A percentile compares a stretch with the other conserved stretches of the same genome.
These are phyloP conservation scores for Apiotrichum gracile DNA, from an alignment of 1,284 basidiomycete genomes.

Conservation along the genomic window DNA sequence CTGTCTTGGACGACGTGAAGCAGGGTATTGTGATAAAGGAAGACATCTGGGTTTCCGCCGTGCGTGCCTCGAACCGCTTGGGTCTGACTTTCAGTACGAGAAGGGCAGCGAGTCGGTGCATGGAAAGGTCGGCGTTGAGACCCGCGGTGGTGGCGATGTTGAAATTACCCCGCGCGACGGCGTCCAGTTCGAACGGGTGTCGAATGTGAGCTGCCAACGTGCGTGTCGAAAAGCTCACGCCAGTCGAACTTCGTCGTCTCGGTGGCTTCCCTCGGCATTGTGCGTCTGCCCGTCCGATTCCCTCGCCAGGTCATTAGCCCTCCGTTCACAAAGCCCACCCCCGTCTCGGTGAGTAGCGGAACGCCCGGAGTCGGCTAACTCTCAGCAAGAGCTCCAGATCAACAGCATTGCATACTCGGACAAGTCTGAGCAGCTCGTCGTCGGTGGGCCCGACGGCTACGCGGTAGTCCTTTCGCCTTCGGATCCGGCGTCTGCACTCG, in stretches of 20 bases:
- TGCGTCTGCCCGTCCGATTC: slow-evolving; percentile 27
- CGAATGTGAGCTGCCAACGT: slow-evolving; percentile 21
- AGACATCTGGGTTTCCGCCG: slow-evolving; percentile 45
- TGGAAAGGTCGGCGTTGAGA: slow-evolving; percentile 34
- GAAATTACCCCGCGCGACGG: slow-evolving; percentile 25
- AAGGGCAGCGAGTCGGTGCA: slow-evolving; percentile 33
- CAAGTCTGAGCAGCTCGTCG: slow-evolving; percentile 30
- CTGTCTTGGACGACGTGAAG: slow-evolving; percentile 46
- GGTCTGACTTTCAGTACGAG: slow-evolving; percentile 29
- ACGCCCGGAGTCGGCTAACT: background rate
- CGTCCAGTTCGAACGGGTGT: slow-evolving; percentile 26
- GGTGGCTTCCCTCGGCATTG: slow-evolving; percentile 24
- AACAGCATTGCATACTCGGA: slow-evolving; percentile 40
- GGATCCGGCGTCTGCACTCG: slow-evolving; percentile 11
- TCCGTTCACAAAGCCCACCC: slow-evolving; percentile 27
- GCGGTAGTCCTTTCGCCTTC: slow-evolving; percentile 32
- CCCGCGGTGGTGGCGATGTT: slow-evolving; percentile 27
- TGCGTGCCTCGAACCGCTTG: slow-evolving; percentile 16
- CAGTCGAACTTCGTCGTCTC: slow-evolving; percentile 36
- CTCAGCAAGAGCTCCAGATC: slow-evolving; percentile 29
- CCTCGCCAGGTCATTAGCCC: slow-evolving; percentile 39
- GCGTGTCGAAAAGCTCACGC: background rate
- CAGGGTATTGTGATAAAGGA: slow-evolving; percentile 37
- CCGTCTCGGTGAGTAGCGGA: slow-evolving; percentile 23
- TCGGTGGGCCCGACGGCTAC: slow-evolving; percentile 47